Percentiles rank a stretch among this genome's conserved stretches.
Evolutionary conservation across 1,284 basidiomycete species (phyloP).

Genomic region (Papiliotrema flavescens): DNA sequence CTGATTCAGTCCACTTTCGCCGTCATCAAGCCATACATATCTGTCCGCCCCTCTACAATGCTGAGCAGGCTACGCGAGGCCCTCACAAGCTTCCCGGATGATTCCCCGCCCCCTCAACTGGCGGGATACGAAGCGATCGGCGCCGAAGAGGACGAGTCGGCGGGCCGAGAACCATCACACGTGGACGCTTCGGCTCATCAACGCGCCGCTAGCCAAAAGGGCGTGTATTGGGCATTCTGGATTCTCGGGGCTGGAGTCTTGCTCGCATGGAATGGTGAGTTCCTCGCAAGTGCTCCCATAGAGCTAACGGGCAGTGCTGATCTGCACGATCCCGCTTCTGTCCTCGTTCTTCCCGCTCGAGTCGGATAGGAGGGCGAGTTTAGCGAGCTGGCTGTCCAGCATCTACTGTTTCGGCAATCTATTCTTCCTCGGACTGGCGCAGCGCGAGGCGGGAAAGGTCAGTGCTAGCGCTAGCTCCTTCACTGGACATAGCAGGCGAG

Average conservation of each 20-base stretch:
- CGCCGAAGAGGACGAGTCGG: not conserved
- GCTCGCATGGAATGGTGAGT: slow-evolving; percentile 48
- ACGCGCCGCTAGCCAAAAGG: slow-evolving; percentile 12
- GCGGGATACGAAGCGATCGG: not conserved
- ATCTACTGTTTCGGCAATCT: slow-evolving; percentile 46
- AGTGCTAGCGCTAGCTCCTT: slow-evolving; percentile 3
- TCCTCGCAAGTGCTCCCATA: not conserved
- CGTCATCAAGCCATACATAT: no score
- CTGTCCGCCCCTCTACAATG: no score
- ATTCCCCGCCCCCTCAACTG: not conserved
- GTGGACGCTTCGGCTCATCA: slow-evolving; percentile 10
- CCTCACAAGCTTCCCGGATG: no score
- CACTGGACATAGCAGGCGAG: no score
- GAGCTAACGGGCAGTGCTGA: slow-evolving; percentile 31
- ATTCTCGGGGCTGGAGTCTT: slow-evolving; percentile 45
- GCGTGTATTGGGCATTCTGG: slow-evolving; percentile 44
- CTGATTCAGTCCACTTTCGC: no score
- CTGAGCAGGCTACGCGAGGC: no score
- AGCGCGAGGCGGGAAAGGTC: slow-evolving; percentile 39
- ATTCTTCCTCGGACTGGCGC: slow-evolving; percentile 45
- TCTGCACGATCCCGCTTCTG: slow-evolving; percentile 45
- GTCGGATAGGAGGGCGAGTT: slow-evolving; percentile 21
- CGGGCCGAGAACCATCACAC: not conserved
- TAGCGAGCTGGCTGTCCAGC: slow-evolving; percentile 41
- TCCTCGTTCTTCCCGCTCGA: slow-evolving; percentile 32